Evolutionary conservation across 2,329 filamentous ascomycete species (phyloP).

Genomic region (Penicillium sp.): DNA sequence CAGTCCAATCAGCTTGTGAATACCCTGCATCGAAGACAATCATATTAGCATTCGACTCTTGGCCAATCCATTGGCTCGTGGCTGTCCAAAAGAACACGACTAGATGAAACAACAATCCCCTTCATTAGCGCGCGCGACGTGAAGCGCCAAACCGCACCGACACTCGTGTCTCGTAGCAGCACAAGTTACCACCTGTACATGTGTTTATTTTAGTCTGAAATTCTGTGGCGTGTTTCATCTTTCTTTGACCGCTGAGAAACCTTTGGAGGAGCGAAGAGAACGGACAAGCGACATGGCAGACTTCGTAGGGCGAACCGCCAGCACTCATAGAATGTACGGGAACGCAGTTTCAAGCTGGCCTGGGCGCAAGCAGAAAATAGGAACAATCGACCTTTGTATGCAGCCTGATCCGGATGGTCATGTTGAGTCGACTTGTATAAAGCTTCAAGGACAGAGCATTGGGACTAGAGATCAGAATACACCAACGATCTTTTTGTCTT

Average conservation of each 20-base stretch:
- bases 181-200: not conserved
- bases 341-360: slow-evolving; percentile 16
- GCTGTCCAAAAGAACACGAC: not conserved
- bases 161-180: not conserved
- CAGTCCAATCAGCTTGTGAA: not conserved
- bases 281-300: slow-evolving; percentile 7
- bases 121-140: slow-evolving; percentile 24
- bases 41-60: not conserved
- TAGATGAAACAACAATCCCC: slow-evolving; percentile 13
- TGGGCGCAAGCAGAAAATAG: slow-evolving; percentile 9
- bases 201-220: slow-evolving; percentile 8
- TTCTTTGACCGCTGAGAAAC: not conserved
- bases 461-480: not conserved
- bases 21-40: not conserved
- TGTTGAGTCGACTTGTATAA: slow-evolving; percentile 11
- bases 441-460: not conserved
- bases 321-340: slow-evolving; percentile 4
- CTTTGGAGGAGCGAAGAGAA: slow-evolving; percentile 13
- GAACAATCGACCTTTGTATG: slow-evolving; percentile 9
- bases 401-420: not conserved
- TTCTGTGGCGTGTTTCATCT: slow-evolving; percentile 15
- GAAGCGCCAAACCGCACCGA: slow-evolving; percentile 7
- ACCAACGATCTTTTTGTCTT: slow-evolving; percentile 11
- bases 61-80: slow-evolving; percentile 15
- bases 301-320: slow-evolving; percentile 7